Evolutionary conservation across 169 alveolate genomes (phyloP).

Genomic region (Plasmodium billcollinsi): DNA sequence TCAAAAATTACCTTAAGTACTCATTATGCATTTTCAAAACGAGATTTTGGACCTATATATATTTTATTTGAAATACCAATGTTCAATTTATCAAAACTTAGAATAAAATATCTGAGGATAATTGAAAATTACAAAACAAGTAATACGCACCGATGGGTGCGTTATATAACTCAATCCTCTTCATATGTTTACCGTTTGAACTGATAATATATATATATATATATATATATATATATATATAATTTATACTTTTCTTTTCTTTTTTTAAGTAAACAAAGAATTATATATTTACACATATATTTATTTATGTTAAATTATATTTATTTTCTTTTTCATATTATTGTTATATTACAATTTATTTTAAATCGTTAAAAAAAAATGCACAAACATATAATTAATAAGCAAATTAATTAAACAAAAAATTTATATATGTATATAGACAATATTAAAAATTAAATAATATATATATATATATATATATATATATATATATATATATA

Average conservation of each 20-base stretch:
- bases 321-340: neutral
- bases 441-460: neutral
- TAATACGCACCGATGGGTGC: conserved; percentile 96
- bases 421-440: neutral
- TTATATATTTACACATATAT: no score
- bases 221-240: no score
- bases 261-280: no score
- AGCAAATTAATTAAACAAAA: conserved; percentile 5
- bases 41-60: conserved; percentile 93
- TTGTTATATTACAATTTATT: neutral
- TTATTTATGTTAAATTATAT: neutral
- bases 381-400: conserved; percentile 3
- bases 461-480: neutral
- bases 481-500: neutral
- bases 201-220: conserved; percentile 4
- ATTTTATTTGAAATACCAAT: conserved; percentile 96
- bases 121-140: conserved; percentile 88
- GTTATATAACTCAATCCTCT: conserved; percentile 95
- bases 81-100: conserved; percentile 94
- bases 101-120: conserved; percentile 93
- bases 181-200: conserved; percentile 93
- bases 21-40: conserved; percentile 81
- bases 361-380: neutral
- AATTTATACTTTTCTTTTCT: no score
- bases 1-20: conserved; percentile 81